These are phyloP conservation scores for Barnettozyma pratensis DNA, from an alignment of 805 yeast genomes.

Conservation along the genomic window DNA sequence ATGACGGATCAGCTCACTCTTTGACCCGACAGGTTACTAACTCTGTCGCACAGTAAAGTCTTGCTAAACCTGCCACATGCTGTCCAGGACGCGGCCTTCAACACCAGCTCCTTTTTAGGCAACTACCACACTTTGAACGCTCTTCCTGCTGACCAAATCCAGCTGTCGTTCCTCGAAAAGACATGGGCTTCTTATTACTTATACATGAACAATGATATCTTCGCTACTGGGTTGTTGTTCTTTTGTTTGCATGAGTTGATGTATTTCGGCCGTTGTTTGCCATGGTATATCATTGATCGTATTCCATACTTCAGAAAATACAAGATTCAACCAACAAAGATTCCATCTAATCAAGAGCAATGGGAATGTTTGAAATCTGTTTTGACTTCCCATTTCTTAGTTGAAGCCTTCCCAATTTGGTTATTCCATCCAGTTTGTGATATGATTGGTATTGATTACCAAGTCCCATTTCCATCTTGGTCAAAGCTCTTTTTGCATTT, in stretches of 20 bases:
- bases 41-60: not conserved
- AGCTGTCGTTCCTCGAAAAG: slow-evolving; percentile 42
- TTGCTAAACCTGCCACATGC: not conserved
- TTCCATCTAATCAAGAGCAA: slow-evolving; percentile 76
- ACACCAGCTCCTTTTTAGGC: not conserved
- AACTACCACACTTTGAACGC: not conserved
- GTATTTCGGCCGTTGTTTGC: slow-evolving; percentile 87
- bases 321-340: slow-evolving; percentile 82
- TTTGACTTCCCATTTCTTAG: slow-evolving; percentile 76
- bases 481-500: slow-evolving; percentile 58
- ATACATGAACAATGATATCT: slow-evolving; percentile 75
- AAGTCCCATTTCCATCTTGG: slow-evolving; percentile 77
- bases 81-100: not conserved
- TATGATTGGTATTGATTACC: slow-evolving; percentile 64
- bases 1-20: no score
- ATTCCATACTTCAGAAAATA: slow-evolving; percentile 79
- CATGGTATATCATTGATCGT: slow-evolving; percentile 83
- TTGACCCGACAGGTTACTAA: no score
- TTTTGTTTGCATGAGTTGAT: slow-evolving; percentile 76
- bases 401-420: slow-evolving; percentile 95
- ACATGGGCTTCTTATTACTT: slow-evolving; percentile 85
- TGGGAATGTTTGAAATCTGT: slow-evolving; percentile 88
- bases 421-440: slow-evolving; percentile 89
- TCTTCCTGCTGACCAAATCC: slow-evolving; percentile 1
- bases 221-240: slow-evolving; percentile 86